Base-by-base conservation (phyloP, 139 green algal species). In the Bryopsis sp. region DNA sequence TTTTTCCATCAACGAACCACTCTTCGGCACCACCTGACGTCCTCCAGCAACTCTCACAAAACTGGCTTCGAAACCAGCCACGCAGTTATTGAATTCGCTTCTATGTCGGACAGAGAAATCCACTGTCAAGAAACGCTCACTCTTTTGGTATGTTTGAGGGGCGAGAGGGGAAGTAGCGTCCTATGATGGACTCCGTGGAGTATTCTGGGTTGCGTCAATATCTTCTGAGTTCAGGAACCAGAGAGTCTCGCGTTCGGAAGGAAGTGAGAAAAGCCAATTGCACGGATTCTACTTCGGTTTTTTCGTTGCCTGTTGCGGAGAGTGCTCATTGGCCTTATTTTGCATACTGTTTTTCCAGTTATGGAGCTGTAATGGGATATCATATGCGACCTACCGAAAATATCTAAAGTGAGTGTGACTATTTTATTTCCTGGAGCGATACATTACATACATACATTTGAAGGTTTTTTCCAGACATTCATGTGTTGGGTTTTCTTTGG, bases 191-290 rank as follows among this genome's bases (percentile, higher is more conserved):
- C 37, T 58, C 38, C 26, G 62, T 37, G 5, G 62, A 69, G 37
- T 69, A 69, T 36, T 69, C 62, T 6, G 62, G 62, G 22, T 35
- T 69, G 3, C 62, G 62, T 50, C 62, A 69, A 22, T 69, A 39
- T n/a, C 62, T 69, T 50, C 62, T 69, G 6, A 54, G 62, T 58
- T 37, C n/a, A n/a, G n/a, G n/a, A n/a, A n/a, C n/a, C n/a, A 35
- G 62, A 31, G 43, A 69, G 26, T 28, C 35, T 38, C 39, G 62
- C 37, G 62, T 69, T 5, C 62, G 54, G 35, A 35, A 36, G 4
- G 62, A 69, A 35, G 62, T 69, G 8, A n/a, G 37, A 32, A 8
- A 24, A 3, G n/a, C n/a, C n/a, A n/a, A n/a, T n/a, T n/a, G n/a
- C n/a, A n/a, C n/a, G n/a, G n/a, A n/a, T n/a, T n/a, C n/a, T n/a